phyloP scores from a whole-genome alignment of 2,329 filamentous ascomycete genomes.

The Colletotrichum somersetense region DNA sequence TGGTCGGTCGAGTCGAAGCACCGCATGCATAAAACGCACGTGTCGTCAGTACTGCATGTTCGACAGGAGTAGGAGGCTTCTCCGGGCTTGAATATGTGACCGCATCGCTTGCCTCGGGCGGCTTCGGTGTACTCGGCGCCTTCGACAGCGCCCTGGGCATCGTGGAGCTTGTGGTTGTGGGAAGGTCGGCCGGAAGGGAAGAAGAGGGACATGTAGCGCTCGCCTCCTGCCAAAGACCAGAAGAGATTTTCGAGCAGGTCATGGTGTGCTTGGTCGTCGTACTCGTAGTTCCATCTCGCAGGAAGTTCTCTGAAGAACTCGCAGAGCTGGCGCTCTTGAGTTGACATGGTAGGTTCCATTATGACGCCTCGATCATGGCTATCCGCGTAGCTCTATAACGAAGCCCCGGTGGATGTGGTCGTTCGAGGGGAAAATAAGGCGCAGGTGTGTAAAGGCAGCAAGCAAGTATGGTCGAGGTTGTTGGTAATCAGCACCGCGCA shows the following conservation, averaged over 20 bases:
- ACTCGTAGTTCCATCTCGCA: constrained; percentile 78
- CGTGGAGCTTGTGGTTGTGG: constrained; percentile 79
- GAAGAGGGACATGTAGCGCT: constrained; percentile 81
- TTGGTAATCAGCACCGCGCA: constrained; percentile 17
- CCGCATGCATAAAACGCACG: constrained; percentile 91
- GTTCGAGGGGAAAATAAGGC: not conserved
- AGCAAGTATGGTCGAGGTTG: constrained; percentile 5
- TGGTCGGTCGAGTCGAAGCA: constrained; percentile 98
- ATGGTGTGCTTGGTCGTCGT: constrained; percentile 76
- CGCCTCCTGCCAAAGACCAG: constrained; percentile 83
- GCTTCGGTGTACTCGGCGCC: constrained; percentile 95
- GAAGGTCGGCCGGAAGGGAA: constrained; percentile 82
- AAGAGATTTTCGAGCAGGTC: constrained; percentile 86
- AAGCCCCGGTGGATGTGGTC: not conserved
- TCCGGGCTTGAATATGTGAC: constrained; percentile 95
- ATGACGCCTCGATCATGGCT: constrained; percentile 40
- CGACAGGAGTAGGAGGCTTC: constrained; percentile 96
- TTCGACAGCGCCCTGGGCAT: constrained; percentile 91
- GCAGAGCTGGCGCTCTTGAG: constrained; percentile 85
- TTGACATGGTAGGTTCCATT: constrained; percentile 70
- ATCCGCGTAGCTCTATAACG: not conserved
- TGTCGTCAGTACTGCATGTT: constrained; percentile 94
- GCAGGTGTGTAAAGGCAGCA: not conserved
- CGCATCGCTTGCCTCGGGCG: constrained; percentile 92
- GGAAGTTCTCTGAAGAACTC: constrained; percentile 85